Conservation (phyloP, 2,329 filamentous ascomycete species). For the Fusarium transvaalense region DNA sequence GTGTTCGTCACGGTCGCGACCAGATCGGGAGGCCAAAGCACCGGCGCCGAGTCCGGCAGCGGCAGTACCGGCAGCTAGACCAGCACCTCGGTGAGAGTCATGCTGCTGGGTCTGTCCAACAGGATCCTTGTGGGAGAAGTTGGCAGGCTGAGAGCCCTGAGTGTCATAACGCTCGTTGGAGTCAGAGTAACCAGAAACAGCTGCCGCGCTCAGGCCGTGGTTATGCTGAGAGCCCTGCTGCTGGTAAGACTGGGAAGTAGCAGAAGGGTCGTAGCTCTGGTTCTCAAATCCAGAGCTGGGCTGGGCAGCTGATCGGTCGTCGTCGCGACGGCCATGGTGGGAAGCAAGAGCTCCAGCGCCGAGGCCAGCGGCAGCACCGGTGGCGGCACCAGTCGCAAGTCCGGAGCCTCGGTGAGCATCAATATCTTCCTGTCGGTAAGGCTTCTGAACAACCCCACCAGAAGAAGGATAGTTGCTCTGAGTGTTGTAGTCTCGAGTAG, state of each 20-base stretch:
- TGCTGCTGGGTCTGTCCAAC: constrained; percentile 13
- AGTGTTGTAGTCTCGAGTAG: not conserved
- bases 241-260: not conserved
- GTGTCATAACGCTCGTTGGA: not conserved
- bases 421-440: not conserved
- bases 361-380: constrained; percentile 12
- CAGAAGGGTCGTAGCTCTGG: not conserved
- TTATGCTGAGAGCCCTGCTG: not conserved
- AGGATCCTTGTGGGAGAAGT: constrained; percentile 17
- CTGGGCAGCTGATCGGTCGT: not conserved
- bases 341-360: constrained; percentile 18
- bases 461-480: not conserved
- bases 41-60: constrained; percentile 5
- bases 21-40: not conserved
- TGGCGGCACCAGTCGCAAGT: not conserved
- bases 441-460: not conserved
- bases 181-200: not conserved
- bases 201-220: not conserved
- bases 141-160: not conserved
- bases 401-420: not conserved
- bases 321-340: constrained; percentile 3
- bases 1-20: not conserved
- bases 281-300: not conserved
- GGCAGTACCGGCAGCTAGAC: not conserved
- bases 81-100: constrained; percentile 10